Percentiles rank a stretch among this genome's conserved stretches.
Conservation (phyloP, 768 basidiomycete genomes). For the Gymnopilus junonius region DNA sequence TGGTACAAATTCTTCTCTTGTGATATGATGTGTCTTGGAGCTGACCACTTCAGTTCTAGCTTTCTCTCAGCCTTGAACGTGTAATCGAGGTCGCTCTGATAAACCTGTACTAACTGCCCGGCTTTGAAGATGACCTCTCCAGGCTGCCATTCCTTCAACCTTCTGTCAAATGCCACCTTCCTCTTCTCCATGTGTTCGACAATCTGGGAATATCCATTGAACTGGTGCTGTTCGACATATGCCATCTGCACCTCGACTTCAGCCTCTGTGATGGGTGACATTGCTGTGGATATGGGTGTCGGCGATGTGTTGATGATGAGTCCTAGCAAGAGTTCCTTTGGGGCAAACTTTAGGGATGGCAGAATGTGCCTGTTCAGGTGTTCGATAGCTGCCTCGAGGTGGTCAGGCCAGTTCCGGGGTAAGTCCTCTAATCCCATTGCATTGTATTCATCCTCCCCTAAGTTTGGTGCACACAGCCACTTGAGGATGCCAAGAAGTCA, state of each 20-base stretch:
- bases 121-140: conserved; percentile 29
- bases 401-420: conserved; percentile 34
- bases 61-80: conserved; percentile 33
- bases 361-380: conserved; percentile 28
- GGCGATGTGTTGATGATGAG: conserved; percentile 30
- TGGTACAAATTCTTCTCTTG: conserved; percentile 2
- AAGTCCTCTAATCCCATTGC: conserved; percentile 24
- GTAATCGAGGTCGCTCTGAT: conserved; percentile 27
- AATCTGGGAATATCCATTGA: conserved; percentile 31
- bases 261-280: background rate
- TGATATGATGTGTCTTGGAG: conserved; percentile 17
- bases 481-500: conserved; percentile 30
- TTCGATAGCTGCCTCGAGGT: conserved; percentile 32
- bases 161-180: conserved; percentile 34
- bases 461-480: conserved; percentile 35
- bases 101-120: conserved; percentile 36
- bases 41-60: conserved; percentile 34
- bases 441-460: conserved; percentile 29
- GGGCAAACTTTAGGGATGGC: conserved; percentile 29
- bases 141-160: conserved; percentile 16
- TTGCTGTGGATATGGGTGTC: background rate
- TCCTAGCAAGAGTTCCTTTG: conserved; percentile 36
- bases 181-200: conserved; percentile 29
- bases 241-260: conserved; percentile 8
- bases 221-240: conserved; percentile 31